Evolutionary conservation across 495 filamentous ascomycete genomes (phyloP).

Genomic region (Xylaria longipes): DNA sequence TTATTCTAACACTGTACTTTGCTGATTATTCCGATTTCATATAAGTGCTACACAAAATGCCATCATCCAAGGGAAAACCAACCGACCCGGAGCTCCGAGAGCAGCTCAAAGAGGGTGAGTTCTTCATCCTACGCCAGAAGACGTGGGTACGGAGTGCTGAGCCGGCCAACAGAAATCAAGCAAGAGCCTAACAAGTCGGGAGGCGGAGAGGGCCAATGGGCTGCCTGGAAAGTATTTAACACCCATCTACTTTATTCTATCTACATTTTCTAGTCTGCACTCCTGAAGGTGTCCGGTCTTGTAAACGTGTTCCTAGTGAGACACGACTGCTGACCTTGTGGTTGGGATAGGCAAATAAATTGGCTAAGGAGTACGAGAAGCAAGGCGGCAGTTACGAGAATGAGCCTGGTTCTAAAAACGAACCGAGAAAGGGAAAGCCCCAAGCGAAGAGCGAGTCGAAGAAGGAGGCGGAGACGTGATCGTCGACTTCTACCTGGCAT

Average conservation of each 20-base stretch:
- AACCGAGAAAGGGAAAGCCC: conserved; percentile 56
- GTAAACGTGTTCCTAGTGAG: neutral
- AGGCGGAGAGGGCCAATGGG: conserved; percentile 60
- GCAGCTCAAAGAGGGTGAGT: conserved; percentile 53
- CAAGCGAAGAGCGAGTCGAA: conserved; percentile 47
- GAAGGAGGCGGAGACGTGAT: conserved; percentile 8
- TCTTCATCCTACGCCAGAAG: neutral
- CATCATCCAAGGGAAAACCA: conserved; percentile 59
- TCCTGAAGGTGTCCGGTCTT: neutral
- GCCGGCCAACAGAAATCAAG: conserved; percentile 47
- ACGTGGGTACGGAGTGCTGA: conserved; percentile 4
- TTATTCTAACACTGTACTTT: neutral
- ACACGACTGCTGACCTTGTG: neutral
- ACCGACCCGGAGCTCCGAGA: conserved; percentile 60
- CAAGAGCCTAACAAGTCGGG: conserved; percentile 62
- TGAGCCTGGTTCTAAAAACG: conserved; percentile 57
- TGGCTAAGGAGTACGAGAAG: conserved; percentile 62
- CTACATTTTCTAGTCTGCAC: neutral
- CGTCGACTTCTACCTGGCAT: no score
- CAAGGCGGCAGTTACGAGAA: conserved; percentile 60
- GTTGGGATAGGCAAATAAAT: conserved; percentile 50
- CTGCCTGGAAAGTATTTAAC: conserved; percentile 59
- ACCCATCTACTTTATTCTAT: neutral
- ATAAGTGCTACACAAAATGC: conserved; percentile 35
- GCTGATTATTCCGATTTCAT: neutral